Evolutionary conservation across 2,329 filamentous ascomycete species (phyloP), one percentile per base, ranked within the genome.

Genomic region (Cordyceps cicadae): DNA sequence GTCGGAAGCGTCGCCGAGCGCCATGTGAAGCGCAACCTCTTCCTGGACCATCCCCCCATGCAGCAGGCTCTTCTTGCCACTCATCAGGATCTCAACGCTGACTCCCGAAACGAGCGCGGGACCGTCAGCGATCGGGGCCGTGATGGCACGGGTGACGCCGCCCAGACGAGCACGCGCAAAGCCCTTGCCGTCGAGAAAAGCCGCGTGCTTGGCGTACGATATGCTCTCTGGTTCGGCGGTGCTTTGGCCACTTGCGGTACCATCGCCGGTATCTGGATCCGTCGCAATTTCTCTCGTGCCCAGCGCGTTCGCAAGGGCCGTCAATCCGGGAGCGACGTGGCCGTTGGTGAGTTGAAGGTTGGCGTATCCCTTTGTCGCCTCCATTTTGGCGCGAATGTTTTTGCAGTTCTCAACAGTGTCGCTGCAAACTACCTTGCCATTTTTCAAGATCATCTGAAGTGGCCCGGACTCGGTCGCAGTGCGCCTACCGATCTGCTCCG

Each of bases 261-360:
- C 81, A 64, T 84, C 81, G 3, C 75, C 71, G 0, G 81, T 82
- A 24, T 68, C 69, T 1, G 65, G 63, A 55, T 80, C 77, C 1
- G 68, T 70, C 21, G 70, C 66, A 46, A 84, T 83, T 65, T 84
- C 82, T 12, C 71, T 68, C 4, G 84, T 70, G 1, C 82, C 82
- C 2, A 84, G 73, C 8, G 69, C 66, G 5, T 73, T 71, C 4
- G 79, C 76, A 39, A 83, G 71, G 2, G 78, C 76, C n/a, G 76
- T 81, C 37, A 84, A 67, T 0, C 79, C 75, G 3, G 80, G 77
- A 8, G 77, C 72, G 41, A 82, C 65, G 63, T 81, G 69, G 3
- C 80, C 81, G 48, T 83, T 70, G 15, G 70, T 51, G 3, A 83
- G 71, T 3, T 69, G 39, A 17, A 82, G 67, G 1, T 66, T 63